Conservation (phyloP, 1,284 basidiomycete species). For the Tilletia setariae region DNA sequence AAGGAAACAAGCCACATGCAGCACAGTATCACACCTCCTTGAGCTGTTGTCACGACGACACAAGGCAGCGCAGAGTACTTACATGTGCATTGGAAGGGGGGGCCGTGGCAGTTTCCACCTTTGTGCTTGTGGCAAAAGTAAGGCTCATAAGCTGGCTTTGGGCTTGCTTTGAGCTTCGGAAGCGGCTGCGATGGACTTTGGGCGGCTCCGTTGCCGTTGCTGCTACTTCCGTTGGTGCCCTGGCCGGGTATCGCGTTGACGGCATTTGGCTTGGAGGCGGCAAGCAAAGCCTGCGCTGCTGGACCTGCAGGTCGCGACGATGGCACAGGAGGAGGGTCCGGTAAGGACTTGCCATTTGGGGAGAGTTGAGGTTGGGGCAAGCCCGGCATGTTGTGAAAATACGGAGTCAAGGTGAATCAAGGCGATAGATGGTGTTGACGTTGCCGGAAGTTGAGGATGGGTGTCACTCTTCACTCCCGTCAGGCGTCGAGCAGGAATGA, state of each 20-base stretch:
- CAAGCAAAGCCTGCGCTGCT: neutral
- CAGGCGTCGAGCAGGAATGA: too few relatives aligned
- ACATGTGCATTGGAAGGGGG: constrained; percentile 1
- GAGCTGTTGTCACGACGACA: neutral
- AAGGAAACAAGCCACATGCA: too few relatives aligned
- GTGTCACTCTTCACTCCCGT: too few relatives aligned
- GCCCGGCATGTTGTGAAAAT: too few relatives aligned
- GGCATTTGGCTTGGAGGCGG: neutral
- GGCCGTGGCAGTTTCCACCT: neutral
- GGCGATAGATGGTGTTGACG: too few relatives aligned
- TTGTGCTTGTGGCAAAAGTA: constrained; percentile 5
- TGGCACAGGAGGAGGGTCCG: too few relatives aligned
- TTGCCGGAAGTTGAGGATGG: too few relatives aligned
- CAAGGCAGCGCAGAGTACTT: neutral
- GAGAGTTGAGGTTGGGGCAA: too few relatives aligned
- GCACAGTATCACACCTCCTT: neutral
- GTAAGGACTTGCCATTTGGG: too few relatives aligned
- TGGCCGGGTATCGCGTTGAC: neutral
- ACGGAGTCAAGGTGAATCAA: too few relatives aligned
- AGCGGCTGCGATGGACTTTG: neutral
- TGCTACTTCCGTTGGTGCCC: neutral
- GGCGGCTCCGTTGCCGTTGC: neutral
- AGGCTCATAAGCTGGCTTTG: neutral
- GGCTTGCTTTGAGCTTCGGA: neutral
- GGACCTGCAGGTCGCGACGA: too few relatives aligned